Evolutionary conservation across 2,329 filamentous ascomycete species (phyloP).

Genomic region (Pseudogymnoascus sp.): DNA sequence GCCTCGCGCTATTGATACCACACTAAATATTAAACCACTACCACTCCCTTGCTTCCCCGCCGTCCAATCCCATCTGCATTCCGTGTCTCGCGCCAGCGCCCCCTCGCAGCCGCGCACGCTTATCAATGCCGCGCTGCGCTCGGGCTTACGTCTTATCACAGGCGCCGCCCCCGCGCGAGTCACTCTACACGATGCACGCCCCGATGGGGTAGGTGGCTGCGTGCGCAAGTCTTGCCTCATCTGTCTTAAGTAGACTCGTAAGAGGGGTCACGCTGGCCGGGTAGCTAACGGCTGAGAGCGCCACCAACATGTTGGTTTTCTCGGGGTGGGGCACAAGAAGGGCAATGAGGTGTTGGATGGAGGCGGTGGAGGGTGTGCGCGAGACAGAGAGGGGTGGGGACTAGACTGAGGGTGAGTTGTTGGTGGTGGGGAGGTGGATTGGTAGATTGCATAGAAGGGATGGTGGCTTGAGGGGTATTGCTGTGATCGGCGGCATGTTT

Average conservation of each 20-base stretch:
- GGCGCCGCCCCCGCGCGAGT: neutral
- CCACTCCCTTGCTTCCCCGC: neutral
- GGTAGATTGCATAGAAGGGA: neutral
- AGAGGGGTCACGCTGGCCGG: neutral
- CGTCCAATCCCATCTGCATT: neutral
- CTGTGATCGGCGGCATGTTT: neutral
- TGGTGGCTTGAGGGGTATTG: neutral
- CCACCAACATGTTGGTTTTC: conserved; percentile 6
- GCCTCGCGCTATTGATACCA: neutral
- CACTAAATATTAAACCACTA: neutral
- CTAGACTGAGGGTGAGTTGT: neutral
- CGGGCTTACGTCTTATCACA: neutral
- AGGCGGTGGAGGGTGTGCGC: neutral
- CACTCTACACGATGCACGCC: neutral
- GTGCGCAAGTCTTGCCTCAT: conserved; percentile 2
- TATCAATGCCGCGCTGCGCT: conserved; percentile 6
- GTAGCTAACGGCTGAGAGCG: neutral
- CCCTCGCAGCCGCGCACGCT: neutral
- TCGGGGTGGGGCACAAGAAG: neutral
- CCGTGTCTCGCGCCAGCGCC: neutral
- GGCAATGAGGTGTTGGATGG: neutral
- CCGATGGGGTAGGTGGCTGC: neutral
- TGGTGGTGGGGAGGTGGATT: neutral
- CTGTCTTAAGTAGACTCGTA: neutral
- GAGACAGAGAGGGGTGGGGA: neutral